phyloP scores from a whole-genome alignment of 2,329 filamentous ascomycete genomes.

The Xylariaceae sp. region DNA sequence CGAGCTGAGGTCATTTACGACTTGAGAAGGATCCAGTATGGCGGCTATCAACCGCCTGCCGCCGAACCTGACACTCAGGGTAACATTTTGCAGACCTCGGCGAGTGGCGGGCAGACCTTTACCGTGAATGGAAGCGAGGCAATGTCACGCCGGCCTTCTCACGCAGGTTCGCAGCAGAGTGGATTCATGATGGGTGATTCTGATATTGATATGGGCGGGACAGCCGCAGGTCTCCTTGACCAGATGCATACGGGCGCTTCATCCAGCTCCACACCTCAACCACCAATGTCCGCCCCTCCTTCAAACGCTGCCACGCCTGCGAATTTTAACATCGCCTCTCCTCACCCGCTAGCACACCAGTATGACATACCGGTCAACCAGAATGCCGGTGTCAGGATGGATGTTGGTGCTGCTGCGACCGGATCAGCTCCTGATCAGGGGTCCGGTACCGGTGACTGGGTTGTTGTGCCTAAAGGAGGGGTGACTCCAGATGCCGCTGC shows the following conservation, averaged over 20 bases:
- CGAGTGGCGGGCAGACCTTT: conserved; percentile 24
- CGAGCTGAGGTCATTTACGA: conserved; percentile 61
- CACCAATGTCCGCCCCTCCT: conserved; percentile 51
- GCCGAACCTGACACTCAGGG: conserved; percentile 40
- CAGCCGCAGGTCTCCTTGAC: conserved; percentile 61
- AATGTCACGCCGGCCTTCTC: conserved; percentile 52
- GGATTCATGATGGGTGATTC: conserved; percentile 55
- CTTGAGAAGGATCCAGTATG: conserved; percentile 70
- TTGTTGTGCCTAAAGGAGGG: conserved; percentile 65
- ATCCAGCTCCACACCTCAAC: conserved; percentile 57
- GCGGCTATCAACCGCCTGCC: conserved; percentile 64
- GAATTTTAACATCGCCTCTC: conserved; percentile 45
- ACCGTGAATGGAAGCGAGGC: conserved; percentile 25
- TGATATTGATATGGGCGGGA: conserved; percentile 62
- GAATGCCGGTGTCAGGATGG: conserved; percentile 50
- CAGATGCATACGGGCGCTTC: conserved; percentile 63
- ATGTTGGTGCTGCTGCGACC: conserved; percentile 45
- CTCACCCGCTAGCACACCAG: conserved; percentile 34
- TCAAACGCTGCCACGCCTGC: conserved; percentile 56
- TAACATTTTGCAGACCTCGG: conserved; percentile 10
- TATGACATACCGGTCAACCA: conserved; percentile 4
- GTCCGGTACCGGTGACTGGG: conserved; percentile 63
- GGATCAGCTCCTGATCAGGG: conserved; percentile 47
- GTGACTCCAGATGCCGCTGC: conserved; percentile 39
- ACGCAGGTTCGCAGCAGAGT: conserved; percentile 53